Evolutionary conservation across 768 basidiomycete species (phyloP).

Genomic region (Lactarius indigo): DNA sequence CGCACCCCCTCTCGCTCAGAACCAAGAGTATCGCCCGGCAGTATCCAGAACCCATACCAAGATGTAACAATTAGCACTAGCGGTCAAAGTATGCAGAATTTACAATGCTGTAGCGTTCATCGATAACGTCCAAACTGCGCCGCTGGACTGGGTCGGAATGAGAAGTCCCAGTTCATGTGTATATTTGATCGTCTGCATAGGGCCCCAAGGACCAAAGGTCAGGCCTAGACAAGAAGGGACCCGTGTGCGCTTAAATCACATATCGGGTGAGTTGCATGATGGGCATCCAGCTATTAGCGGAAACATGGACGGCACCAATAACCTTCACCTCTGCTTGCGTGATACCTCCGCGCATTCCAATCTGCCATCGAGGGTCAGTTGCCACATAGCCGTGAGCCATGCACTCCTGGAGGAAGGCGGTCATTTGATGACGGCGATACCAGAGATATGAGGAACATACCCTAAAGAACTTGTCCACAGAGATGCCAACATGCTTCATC

Average conservation of each 20-base stretch:
- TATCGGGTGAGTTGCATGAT: conserved; percentile 11
- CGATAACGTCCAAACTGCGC: no score
- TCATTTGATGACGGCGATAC: background rate
- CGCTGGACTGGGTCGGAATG: no score
- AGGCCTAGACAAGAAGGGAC: no score
- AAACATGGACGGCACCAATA: conserved; percentile 17
- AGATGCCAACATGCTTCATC: background rate
- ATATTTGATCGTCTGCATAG: no score
- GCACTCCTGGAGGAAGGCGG: background rate
- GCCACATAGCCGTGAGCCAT: background rate
- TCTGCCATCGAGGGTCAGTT: background rate
- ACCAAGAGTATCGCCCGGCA: no score
- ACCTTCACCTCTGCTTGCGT: conserved; percentile 6
- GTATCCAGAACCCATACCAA: no score
- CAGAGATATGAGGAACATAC: background rate
- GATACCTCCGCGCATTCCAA: conserved; percentile 13
- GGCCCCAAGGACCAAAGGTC: no score
- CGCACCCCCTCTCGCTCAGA: no score
- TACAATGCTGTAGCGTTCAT: no score
- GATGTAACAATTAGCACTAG: no score
- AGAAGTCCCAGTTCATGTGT: no score
- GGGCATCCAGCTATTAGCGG: conserved; percentile 20
- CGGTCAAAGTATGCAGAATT: no score
- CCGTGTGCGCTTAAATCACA: background rate
- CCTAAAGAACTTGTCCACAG: conserved; percentile 8